phyloP scores from a whole-genome alignment of 1,284 basidiomycete species.

The Vanrija pseudolonga region DNA sequence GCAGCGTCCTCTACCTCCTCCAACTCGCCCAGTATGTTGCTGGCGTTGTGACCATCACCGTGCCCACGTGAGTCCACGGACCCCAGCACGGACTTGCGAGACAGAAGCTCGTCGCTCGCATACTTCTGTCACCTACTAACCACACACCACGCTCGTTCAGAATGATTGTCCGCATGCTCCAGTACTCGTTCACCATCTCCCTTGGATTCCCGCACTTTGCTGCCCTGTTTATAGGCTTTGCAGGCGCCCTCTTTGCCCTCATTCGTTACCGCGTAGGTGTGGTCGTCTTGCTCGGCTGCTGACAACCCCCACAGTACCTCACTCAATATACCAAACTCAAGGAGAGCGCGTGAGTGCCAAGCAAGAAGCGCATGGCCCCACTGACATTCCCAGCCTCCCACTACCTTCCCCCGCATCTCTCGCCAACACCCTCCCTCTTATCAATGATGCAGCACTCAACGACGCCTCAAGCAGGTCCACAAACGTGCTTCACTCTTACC shows the following conservation, averaged over 20 bases:
- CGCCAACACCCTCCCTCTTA: slow-evolving; percentile 27
- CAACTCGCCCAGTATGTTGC: slow-evolving; percentile 68
- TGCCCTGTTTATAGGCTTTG: slow-evolving; percentile 64
- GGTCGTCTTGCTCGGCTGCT: slow-evolving; percentile 50
- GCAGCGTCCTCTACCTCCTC: slow-evolving; percentile 74
- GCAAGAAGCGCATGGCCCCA: slow-evolving; percentile 4
- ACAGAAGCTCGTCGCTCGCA: neutral
- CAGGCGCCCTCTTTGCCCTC: slow-evolving; percentile 71
- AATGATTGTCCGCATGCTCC: slow-evolving; percentile 59
- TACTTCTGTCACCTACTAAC: slow-evolving; percentile 48
- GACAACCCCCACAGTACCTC: slow-evolving; percentile 40
- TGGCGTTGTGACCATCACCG: slow-evolving; percentile 71
- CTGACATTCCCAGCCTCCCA: slow-evolving; percentile 16
- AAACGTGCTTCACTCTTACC: slow-evolving; percentile 79
- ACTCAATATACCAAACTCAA: slow-evolving; percentile 65
- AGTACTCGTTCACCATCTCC: slow-evolving; percentile 83
- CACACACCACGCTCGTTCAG: slow-evolving; percentile 50
- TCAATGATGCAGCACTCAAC: slow-evolving; percentile 54
- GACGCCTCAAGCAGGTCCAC: slow-evolving; percentile 61
- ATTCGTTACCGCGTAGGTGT: slow-evolving; percentile 74
- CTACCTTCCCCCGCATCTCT: slow-evolving; percentile 35
- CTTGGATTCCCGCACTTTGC: slow-evolving; percentile 85
- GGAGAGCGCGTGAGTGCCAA: slow-evolving; percentile 61
- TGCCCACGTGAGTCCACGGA: slow-evolving; percentile 57
- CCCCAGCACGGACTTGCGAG: too few species aligned